These are phyloP conservation scores for Testicularia cyperi DNA, from an alignment of 1,284 basidiomycete species.

Conservation along the genomic window DNA sequence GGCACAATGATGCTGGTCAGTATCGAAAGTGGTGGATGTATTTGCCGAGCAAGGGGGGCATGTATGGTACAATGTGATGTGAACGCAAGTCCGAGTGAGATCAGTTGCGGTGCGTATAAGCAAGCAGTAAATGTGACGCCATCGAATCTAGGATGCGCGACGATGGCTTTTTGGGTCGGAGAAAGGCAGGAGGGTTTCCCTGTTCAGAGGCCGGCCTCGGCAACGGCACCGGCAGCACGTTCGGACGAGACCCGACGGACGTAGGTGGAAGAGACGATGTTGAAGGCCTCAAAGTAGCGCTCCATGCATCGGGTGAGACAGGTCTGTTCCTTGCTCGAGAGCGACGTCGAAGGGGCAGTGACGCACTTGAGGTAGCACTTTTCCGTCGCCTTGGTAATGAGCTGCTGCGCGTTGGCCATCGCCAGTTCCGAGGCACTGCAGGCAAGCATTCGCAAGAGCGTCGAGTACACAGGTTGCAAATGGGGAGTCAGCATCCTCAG, in stretches of 20 bases:
- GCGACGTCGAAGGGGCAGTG: constrained; percentile 39
- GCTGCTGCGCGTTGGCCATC: constrained; percentile 56
- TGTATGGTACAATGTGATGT: background rate
- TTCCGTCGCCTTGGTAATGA: constrained; percentile 57
- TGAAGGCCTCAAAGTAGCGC: constrained; percentile 58
- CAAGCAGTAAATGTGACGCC: background rate
- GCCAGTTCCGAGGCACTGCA: constrained; percentile 36
- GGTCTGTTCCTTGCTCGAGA: constrained; percentile 54
- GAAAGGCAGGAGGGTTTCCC: background rate
- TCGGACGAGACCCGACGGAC: constrained; percentile 45
- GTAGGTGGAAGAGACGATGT: constrained; percentile 52
- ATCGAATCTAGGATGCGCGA: too few relatives aligned
- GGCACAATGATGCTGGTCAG: too few relatives aligned
- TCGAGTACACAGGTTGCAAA: background rate
- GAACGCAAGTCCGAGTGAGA: background rate
- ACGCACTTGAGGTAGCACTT: constrained; percentile 58
- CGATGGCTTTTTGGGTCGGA: background rate
- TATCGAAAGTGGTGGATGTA: too few relatives aligned
- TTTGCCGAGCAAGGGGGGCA: too few relatives aligned
- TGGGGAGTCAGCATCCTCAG: too few relatives aligned
- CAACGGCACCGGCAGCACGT: constrained; percentile 37
- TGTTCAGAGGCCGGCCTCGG: constrained; percentile 33
- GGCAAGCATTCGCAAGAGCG: too few relatives aligned
- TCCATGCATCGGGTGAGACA: constrained; percentile 56
- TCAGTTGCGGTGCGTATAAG: too few relatives aligned